Evolutionary conservation across 2,329 filamentous ascomycete species (phyloP), one percentile per base, ranked within the genome.

Genomic region (Phialocephala subalpina): DNA sequence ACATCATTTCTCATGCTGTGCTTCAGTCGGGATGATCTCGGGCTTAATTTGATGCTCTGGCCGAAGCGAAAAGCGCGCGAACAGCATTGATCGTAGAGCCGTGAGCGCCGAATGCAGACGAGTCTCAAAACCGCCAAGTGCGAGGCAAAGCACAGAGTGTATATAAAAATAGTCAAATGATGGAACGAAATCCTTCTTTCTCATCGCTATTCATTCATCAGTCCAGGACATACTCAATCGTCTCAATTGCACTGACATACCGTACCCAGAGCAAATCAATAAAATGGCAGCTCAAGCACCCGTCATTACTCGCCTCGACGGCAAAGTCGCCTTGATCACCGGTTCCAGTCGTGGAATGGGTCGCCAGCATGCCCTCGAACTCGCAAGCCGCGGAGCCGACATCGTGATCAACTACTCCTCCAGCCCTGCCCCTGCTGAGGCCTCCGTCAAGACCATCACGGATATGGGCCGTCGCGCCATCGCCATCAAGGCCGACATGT

Each of bases 341-440:
- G 89, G 86, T 47, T 80, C 86, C 58, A 87, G 88, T 60, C 87
- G 88, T 40, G 90, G 90, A 64, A 92, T 92, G 73, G 89, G 89
- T 45, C 80, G 82, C 60, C 88, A 88, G 61, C 90, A 90, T 61
- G 89, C 89, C 69, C 82, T 90, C 62, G 88, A 91, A 78, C 87
- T 92, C 47, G 89, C 85, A 76, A 83, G 84, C 75, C 87, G 88
- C 69, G 89, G 89, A 47, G 86, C 86, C 72, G 86, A 81, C 64
- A 81, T 92, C 61, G 82, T 91, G 72, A 75, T 81, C 27, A 74
- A 76, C 18, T 80, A 85, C 0, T 90, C 90, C n/a, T 81, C 89
- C 87, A 47, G 89, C 45, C 72, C 82, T 0, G 83, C 81, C n/a
- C 84, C 87, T 29, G 90, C 90, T 62, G 84, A 91, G 70, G 83